Evolutionary conservation across 345 rosid genomes (phyloP).

Genomic region (Eucalyptus pauciflora): DNA sequence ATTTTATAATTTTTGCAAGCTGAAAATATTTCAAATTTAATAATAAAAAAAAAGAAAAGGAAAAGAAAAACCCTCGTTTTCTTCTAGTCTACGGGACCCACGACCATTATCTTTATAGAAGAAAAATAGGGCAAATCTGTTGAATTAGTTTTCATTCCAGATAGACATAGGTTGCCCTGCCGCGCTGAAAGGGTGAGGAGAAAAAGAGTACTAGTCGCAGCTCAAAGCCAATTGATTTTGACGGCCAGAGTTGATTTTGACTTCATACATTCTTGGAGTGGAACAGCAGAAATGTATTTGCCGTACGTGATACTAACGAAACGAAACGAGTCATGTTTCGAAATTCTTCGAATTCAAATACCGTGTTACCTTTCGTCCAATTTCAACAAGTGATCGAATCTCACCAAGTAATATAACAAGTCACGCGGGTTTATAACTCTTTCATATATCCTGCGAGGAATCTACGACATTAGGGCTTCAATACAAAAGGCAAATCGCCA

Average conservation of each 20-base stretch:
- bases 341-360: neutral
- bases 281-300: neutral
- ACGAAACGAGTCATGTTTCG: neutral
- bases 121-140: neutral
- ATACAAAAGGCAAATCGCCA: too few relatives aligned
- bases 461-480: too few relatives aligned
- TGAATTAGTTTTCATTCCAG: neutral
- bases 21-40: too few relatives aligned
- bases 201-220: neutral
- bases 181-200: neutral
- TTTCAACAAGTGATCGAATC: neutral
- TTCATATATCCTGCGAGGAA: too few relatives aligned
- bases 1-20: neutral
- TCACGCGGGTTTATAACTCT: too few relatives aligned
- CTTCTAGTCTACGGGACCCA: neutral
- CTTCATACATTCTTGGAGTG: neutral
- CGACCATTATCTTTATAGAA: neutral
- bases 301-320: neutral
- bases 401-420: too few relatives aligned
- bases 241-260: neutral
- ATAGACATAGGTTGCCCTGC: neutral
- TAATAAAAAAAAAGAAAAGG: too few relatives aligned
- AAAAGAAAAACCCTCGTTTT: neutral
- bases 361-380: accelerated
- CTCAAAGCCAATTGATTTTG: neutral